Conservation (phyloP, 2,329 filamentous ascomycete genomes). For the Hypoxylon sp. region DNA sequence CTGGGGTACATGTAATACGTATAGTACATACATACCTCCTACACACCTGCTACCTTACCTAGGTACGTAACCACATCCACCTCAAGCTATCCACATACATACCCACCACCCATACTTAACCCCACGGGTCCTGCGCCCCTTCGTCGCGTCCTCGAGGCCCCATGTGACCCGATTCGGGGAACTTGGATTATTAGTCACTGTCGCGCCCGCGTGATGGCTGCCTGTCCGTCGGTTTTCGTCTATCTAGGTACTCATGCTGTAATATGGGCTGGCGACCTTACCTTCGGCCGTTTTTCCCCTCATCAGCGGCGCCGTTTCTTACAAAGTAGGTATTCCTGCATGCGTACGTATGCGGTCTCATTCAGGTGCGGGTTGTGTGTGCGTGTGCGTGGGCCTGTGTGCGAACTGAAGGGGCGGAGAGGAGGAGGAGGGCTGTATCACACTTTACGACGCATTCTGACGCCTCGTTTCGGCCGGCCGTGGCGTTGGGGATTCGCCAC, state of each 20-base stretch:
- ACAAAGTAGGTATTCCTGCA: neutral
- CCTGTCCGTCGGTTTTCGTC: conserved; percentile 13
- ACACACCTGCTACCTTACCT: too few species aligned
- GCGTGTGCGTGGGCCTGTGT: too few species aligned
- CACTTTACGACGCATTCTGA: conserved; percentile 18
- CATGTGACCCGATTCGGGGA: conserved; percentile 39
- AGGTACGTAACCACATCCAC: conserved; percentile 3
- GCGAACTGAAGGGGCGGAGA: conserved; percentile 1
- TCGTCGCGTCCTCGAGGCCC: conserved; percentile 37
- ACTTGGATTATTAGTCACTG: conserved; percentile 33
- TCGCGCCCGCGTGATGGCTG: conserved; percentile 34
- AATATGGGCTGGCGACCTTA: conserved; percentile 2
- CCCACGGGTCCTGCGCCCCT: conserved; percentile 30
- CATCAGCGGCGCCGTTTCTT: neutral
- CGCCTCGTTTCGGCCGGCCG: conserved; percentile 15
- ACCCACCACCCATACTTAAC: conserved; percentile 19
- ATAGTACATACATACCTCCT: conserved; percentile 10
- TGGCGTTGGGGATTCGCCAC: conserved; percentile 36
- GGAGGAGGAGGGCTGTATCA: conserved; percentile 21
- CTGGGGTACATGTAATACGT: conserved; percentile 24
- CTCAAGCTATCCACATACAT: conserved; percentile 8
- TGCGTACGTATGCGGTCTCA: conserved; percentile 6
- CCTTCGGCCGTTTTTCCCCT: conserved; percentile 4
- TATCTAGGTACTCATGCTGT: neutral
- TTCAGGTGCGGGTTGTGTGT: neutral